Evolutionary conservation across 176 grass and related monocot species (phyloP), one percentile per base, ranked within the genome.

Genomic region (Poa annua): DNA sequence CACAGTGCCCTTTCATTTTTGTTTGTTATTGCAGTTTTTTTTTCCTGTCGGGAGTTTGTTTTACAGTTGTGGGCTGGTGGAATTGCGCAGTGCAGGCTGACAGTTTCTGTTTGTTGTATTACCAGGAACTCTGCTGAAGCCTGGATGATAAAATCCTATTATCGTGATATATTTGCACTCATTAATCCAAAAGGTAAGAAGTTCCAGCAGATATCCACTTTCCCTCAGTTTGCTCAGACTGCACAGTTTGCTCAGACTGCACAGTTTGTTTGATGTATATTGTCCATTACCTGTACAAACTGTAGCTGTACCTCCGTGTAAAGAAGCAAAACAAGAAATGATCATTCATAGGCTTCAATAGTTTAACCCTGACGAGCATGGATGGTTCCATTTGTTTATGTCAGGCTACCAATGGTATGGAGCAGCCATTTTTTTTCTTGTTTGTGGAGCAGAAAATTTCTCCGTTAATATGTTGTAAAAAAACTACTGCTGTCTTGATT

Each of bases 41-140:
- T 47, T 47, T 47, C 3, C 45, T 47, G 45, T 11, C 11, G 45
- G 44, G 45, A 47, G 45, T 47, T 13, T 47, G 45, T 47, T 47
- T 7, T n/a, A 14, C 15, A 26, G 3, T 47, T 47, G 39, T 15
- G 12, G 41, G n/a, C 67, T 71, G 57, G 26, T 26, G 6, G 56
- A 52, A 14, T 49, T 47, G 44, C 2, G 5, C 57, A 48, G 20
- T 8, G 4, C 3, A 9, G 10, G 68, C 48, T 68, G 71, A 69
- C 36, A 8, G 2, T 44, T 75, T 86, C 20, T 16, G 2, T 35
- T 32, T 76, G 51, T 77, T 87, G 39, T 10, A 51, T 62, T 62
- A 50, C 69, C 80, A 82, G 72, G 72, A 56, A 87, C 74, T 68
- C 36, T 76, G 13, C 36, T 75, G 12, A 19, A 34, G 19, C 52